These are phyloP conservation scores for Meyerozyma athensensis DNA, from an alignment of 1,139 yeast species.

Conservation along the genomic window DNA sequence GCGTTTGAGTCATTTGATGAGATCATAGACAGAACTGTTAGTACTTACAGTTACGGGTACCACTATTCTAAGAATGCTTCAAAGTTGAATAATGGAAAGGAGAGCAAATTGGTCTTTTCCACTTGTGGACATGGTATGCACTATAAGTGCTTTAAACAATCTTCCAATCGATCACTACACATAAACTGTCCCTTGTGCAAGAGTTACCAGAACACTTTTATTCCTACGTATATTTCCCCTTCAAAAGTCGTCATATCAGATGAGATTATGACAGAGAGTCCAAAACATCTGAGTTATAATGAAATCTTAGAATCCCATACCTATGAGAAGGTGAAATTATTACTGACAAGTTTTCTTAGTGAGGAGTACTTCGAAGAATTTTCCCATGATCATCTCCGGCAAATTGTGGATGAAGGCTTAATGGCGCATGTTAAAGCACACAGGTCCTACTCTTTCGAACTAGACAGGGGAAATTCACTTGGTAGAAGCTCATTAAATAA, in stretches of 20 bases:
- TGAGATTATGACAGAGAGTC: conserved; percentile 4
- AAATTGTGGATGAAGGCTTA: neutral
- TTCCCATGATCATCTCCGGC: neutral
- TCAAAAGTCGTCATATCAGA: conserved; percentile 11
- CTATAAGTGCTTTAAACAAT: conserved; percentile 43
- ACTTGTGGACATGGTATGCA: conserved; percentile 76
- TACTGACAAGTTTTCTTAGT: neutral
- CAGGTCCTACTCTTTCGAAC: neutral
- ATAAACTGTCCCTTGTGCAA: conserved; percentile 65
- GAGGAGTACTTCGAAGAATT: neutral
- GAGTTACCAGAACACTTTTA: conserved; percentile 40
- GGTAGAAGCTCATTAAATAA: neutral
- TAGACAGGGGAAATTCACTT: neutral
- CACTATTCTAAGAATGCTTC: conserved; percentile 9
- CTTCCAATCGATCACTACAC: conserved; percentile 25
- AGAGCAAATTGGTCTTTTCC: conserved; percentile 34
- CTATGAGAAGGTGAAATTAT: neutral
- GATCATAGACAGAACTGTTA: conserved; percentile 8
- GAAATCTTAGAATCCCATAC: conserved; percentile 6
- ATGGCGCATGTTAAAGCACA: neutral
- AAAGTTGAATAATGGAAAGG: conserved; percentile 9
- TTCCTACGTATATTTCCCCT: conserved; percentile 38
- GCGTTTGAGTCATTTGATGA: conserved; percentile 3
- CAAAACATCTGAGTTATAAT: conserved; percentile 8
- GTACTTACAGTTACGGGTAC: conserved; percentile 26